Percentiles rank a stretch among this genome's conserved stretches.
phyloP scores from a whole-genome alignment of 352 stramenopile species.

The Globisporangium echinulatum region DNA sequence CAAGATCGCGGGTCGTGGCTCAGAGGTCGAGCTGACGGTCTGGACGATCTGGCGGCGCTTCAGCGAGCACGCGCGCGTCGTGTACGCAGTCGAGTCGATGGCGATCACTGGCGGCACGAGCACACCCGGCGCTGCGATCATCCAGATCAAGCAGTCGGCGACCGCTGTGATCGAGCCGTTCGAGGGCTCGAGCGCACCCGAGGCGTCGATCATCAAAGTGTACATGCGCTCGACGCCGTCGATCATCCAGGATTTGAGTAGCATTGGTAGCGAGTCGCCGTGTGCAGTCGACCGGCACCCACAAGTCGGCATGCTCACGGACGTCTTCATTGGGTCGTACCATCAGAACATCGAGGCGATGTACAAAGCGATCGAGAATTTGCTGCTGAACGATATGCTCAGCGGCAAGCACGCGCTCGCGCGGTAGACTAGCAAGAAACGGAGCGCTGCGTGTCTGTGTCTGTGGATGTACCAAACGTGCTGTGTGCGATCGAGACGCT shows the following conservation, averaged over 20 bases:
- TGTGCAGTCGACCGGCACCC: conserved; percentile 5
- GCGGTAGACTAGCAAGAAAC: background rate
- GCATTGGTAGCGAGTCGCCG: background rate
- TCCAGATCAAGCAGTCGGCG: conserved; percentile 15
- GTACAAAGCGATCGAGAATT: conserved; percentile 17
- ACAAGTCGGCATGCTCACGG: conserved; percentile 14
- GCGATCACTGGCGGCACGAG: conserved; percentile 9
- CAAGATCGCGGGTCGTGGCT: conserved; percentile 10
- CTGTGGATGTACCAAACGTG: background rate
- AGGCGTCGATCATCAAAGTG: conserved; percentile 15
- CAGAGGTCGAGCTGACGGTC: conserved; percentile 11
- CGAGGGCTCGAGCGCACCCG: conserved; percentile 7
- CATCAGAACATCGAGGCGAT: conserved; percentile 18
- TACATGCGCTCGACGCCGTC: conserved; percentile 13
- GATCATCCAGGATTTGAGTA: conserved; percentile 11
- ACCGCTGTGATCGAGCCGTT: conserved; percentile 8
- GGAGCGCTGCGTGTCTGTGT: background rate
- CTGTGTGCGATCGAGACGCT: too few relatives aligned
- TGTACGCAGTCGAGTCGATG: conserved; percentile 13
- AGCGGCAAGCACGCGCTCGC: conserved; percentile 5
- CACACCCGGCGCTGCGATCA: conserved; percentile 3
- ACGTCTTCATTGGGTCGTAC: conserved; percentile 14
- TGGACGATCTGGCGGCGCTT: conserved; percentile 13
- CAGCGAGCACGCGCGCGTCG: conserved; percentile 4
- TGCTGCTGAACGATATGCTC: conserved; percentile 14